phyloP scores from a whole-genome alignment of 1,284 basidiomycete genomes.

The Cryptococcus depauperatus region DNA sequence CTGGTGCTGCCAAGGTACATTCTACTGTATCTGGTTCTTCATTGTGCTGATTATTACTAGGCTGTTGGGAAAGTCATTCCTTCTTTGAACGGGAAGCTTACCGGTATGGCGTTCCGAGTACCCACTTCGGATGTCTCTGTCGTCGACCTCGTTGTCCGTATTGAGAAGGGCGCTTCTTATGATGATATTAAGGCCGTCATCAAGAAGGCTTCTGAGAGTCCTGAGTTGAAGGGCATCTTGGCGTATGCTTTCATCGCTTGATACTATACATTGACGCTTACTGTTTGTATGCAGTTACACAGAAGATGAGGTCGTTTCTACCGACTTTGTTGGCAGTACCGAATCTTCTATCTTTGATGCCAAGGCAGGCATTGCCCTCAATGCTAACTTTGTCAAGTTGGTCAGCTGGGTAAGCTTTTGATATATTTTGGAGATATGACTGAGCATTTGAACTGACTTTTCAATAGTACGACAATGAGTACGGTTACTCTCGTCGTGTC shows the following conservation, averaged over 20 bases:
- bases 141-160: slow-evolving; percentile 91
- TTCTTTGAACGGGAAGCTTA: slow-evolving; percentile 91
- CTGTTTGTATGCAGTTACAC: slow-evolving; percentile 56
- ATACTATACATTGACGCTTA: not conserved
- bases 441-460: not conserved
- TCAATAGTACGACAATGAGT: slow-evolving; percentile 69
- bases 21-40: slow-evolving; percentile 3
- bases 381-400: slow-evolving; percentile 90
- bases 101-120: slow-evolving; percentile 92
- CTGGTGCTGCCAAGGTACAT: slow-evolving; percentile 83
- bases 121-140: slow-evolving; percentile 96
- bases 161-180: slow-evolving; percentile 79
- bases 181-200: slow-evolving; percentile 85
- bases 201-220: slow-evolving; percentile 70
- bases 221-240: slow-evolving; percentile 67
- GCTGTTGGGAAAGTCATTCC: slow-evolving; percentile 99
- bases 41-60: slow-evolving; percentile 53
- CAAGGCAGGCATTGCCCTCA: slow-evolving; percentile 85
- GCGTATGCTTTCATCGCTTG: slow-evolving; percentile 41
- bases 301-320: slow-evolving; percentile 88
- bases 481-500: slow-evolving; percentile 84
- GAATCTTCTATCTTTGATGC: slow-evolving; percentile 87
- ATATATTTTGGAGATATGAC: slow-evolving; percentile 2
- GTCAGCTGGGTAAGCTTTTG: slow-evolving; percentile 60
- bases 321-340: slow-evolving; percentile 78